Conservation (phyloP, 768 basidiomycete species). For the Amanita exitialis region DNA sequence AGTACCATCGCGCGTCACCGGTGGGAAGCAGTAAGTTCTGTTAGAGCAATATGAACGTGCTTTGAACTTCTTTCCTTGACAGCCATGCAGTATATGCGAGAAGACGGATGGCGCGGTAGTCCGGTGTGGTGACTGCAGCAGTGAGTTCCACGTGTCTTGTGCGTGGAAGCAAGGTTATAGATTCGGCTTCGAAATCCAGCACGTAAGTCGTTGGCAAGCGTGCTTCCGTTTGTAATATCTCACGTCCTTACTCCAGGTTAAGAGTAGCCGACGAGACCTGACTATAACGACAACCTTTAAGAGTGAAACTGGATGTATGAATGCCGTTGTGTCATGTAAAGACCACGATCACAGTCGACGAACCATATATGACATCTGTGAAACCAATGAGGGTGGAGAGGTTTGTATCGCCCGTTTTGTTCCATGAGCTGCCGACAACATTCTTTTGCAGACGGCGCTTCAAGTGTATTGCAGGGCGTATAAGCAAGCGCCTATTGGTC, state of each 20-base stretch:
- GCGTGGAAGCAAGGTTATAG: slow-evolving; percentile 79
- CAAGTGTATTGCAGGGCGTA: slow-evolving; percentile 81
- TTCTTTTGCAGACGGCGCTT: slow-evolving; percentile 60
- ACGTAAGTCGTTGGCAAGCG: slow-evolving; percentile 33
- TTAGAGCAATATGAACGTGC: not conserved
- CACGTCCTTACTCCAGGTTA: slow-evolving; percentile 40
- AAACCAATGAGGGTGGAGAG: slow-evolving; percentile 73
- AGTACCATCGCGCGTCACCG: slow-evolving; percentile 60
- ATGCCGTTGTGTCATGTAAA: slow-evolving; percentile 67
- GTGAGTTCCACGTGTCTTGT: slow-evolving; percentile 81
- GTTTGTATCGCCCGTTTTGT: slow-evolving; percentile 25
- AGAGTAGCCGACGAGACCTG: slow-evolving; percentile 63
- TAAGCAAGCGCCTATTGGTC: slow-evolving; percentile 64
- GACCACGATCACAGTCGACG: slow-evolving; percentile 59
- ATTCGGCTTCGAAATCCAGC: slow-evolving; percentile 90
- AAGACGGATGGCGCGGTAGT: slow-evolving; percentile 69
- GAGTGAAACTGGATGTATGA: slow-evolving; percentile 72
- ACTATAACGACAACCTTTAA: slow-evolving; percentile 64
- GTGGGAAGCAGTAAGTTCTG: slow-evolving; percentile 56
- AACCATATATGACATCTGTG: slow-evolving; percentile 75
- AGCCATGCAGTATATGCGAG: slow-evolving; percentile 75
- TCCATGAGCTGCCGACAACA: not conserved
- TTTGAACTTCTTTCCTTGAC: slow-evolving; percentile 2
- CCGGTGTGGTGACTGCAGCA: slow-evolving; percentile 73
- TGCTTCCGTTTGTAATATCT: not conserved